phyloP scores from a whole-genome alignment of 352 stramenopile species.

The Phytophthora sansomeana region DNA sequence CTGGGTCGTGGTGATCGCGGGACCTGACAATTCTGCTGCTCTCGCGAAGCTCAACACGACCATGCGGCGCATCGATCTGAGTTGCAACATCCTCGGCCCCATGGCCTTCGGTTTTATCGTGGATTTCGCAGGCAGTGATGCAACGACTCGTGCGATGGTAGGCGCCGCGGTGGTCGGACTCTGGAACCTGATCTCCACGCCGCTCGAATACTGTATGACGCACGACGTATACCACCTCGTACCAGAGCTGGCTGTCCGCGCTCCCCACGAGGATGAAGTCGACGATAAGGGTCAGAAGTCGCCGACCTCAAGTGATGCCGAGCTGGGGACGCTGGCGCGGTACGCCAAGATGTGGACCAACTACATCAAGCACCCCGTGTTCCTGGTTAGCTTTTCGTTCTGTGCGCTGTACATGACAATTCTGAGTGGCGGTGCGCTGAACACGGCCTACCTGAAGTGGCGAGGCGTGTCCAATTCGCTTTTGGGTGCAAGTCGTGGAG shows the following conservation, averaged over 20 bases:
- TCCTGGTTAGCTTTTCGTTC: conserved; percentile 62
- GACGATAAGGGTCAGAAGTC: conserved; percentile 18
- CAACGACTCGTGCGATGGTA: conserved; percentile 69
- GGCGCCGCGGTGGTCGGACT: conserved; percentile 68
- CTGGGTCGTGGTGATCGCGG: conserved; percentile 88
- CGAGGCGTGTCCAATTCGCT: conserved; percentile 58
- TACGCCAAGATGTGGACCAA: conserved; percentile 52
- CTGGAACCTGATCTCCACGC: conserved; percentile 84
- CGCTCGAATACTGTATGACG: conserved; percentile 81
- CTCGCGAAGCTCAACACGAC: conserved; percentile 78
- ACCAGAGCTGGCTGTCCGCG: conserved; percentile 50
- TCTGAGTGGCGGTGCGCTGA: conserved; percentile 51
- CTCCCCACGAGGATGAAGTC: conserved; percentile 27
- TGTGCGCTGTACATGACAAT: conserved; percentile 71
- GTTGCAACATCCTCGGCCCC: conserved; percentile 79
- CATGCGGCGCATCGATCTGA: conserved; percentile 85
- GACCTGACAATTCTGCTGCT: conserved; percentile 47
- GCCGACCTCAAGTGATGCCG: conserved; percentile 12
- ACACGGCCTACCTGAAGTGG: conserved; percentile 73
- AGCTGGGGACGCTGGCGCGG: conserved; percentile 25
- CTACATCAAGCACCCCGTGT: conserved; percentile 63
- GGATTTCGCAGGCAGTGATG: conserved; percentile 72
- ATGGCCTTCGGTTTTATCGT: conserved; percentile 84
- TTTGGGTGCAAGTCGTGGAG: conserved; percentile 52
- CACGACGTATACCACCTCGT: conserved; percentile 72